Evolutionary conservation across 768 basidiomycete genomes (phyloP).

Genomic region (Phylloporus sp.): DNA sequence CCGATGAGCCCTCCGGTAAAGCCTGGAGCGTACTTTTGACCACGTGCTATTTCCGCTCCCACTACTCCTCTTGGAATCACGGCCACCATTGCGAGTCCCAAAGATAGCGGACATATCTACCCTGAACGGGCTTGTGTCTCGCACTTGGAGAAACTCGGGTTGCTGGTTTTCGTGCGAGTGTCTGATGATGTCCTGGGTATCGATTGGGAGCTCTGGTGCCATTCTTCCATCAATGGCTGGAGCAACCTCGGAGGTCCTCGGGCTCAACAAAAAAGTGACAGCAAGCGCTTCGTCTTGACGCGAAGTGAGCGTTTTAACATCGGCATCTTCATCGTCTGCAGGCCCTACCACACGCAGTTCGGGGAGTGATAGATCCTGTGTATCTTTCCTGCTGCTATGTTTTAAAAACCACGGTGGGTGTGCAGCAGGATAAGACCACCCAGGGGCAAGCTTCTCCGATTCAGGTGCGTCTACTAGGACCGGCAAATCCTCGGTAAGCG

Average conservation of each 20-base stretch:
- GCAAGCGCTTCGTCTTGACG: conserved; percentile 35
- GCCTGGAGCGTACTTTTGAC: conserved; percentile 29
- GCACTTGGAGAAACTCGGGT: conserved; percentile 33
- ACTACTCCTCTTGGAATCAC: conserved; percentile 21
- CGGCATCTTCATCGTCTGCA: conserved; percentile 26
- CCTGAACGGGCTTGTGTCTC: conserved; percentile 44
- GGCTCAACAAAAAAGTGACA: conserved; percentile 44
- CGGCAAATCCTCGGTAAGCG: conserved; percentile 18
- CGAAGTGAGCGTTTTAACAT: conserved; percentile 29
- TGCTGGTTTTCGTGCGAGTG: conserved; percentile 1
- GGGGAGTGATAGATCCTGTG: conserved; percentile 19
- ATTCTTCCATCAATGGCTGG: background rate
- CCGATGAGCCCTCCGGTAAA: conserved; percentile 30
- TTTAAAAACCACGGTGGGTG: conserved; percentile 14
- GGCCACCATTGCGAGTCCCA: conserved; percentile 12
- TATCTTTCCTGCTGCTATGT: conserved; percentile 3
- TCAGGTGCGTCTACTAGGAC: conserved; percentile 19
- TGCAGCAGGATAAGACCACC: conserved; percentile 27
- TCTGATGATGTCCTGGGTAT: conserved; percentile 5
- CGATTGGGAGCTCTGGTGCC: conserved; percentile 3
- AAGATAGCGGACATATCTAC: conserved; percentile 38
- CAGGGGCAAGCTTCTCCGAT: conserved; percentile 33
- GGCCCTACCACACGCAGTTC: conserved; percentile 16
- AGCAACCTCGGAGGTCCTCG: conserved; percentile 37
- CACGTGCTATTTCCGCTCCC: conserved; percentile 26